Conservation (phyloP, 345 rosid species). For the Mangifera indica region DNA sequence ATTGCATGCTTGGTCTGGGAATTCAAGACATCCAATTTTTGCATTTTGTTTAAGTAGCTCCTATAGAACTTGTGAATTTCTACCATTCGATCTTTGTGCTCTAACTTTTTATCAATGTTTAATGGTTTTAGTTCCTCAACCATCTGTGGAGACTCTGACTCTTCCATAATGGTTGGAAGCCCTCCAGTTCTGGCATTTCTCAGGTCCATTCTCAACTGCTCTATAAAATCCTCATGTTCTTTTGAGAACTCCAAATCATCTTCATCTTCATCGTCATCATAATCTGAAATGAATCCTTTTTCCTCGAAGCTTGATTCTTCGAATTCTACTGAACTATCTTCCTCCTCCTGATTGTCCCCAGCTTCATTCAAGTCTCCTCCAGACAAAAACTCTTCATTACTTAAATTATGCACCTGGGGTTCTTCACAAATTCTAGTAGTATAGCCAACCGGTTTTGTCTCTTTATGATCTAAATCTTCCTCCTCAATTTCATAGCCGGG, state of each 20-base stretch:
- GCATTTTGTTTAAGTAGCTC: constrained; percentile 64
- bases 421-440: neutral
- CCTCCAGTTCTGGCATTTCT: constrained; percentile 69
- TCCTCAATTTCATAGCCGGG: constrained; percentile 11
- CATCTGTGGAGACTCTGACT: constrained; percentile 33
- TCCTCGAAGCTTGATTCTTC: constrained; percentile 23
- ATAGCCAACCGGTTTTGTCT: constrained; percentile 10
- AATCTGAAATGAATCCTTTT: constrained; percentile 11
- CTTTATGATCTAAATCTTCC: constrained; percentile 19
- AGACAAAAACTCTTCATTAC: constrained; percentile 7
- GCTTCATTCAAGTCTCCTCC: constrained; percentile 1
- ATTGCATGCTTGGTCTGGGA: constrained; percentile 73
- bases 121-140: constrained; percentile 51
- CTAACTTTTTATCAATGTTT: constrained; percentile 48
- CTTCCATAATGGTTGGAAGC: constrained; percentile 78
- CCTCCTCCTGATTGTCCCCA: constrained; percentile 13
- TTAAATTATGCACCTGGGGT: constrained; percentile 27
- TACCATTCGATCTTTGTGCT: constrained; percentile 43
- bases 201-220: constrained; percentile 63
- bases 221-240: constrained; percentile 58
- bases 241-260: constrained; percentile 35
- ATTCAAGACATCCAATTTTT: constrained; percentile 69
- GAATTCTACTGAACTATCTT: constrained; percentile 17
- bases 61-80: constrained; percentile 66
- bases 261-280: constrained; percentile 16